phyloP scores from a whole-genome alignment of 306 rosid genomes.

The Coriaria nepalensis region DNA sequence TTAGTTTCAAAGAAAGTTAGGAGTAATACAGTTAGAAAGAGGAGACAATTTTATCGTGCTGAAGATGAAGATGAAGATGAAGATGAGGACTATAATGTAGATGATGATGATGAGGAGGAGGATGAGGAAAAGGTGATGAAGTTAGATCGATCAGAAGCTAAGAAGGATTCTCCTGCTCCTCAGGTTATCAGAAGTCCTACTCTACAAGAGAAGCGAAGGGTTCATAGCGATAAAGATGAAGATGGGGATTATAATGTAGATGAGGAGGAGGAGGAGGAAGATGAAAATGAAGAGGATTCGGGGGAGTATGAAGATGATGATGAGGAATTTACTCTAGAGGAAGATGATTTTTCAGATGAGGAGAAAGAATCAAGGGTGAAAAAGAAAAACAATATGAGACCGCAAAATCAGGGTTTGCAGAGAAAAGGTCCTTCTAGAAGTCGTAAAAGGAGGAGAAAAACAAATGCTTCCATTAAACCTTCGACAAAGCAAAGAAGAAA shows the following conservation, averaged over 20 bases:
- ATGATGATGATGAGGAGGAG: slow-evolving; percentile 11
- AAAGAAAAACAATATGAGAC: slow-evolving; percentile 37
- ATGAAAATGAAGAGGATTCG: not conserved
- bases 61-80: slow-evolving; percentile 16
- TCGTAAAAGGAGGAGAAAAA: slow-evolving; percentile 33
- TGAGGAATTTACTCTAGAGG: slow-evolving; percentile 67
- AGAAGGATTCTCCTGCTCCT: slow-evolving; percentile 8
- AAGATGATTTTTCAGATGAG: slow-evolving; percentile 57
- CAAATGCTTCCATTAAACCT: slow-evolving; percentile 47
- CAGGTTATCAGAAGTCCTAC: slow-evolving; percentile 9
- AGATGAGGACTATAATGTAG: slow-evolving; percentile 18
- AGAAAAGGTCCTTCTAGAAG: slow-evolving; percentile 30
- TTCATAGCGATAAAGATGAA: slow-evolving; percentile 9
- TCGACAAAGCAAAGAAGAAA: slow-evolving; percentile 43
- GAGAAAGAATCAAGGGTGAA: slow-evolving; percentile 34
- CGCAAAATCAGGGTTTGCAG: slow-evolving; percentile 25
- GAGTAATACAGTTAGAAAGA: slow-evolving; percentile 20
- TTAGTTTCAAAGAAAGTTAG: slow-evolving; percentile 9
- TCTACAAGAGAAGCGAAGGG: slow-evolving; percentile 13
- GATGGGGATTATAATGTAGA: slow-evolving; percentile 27
- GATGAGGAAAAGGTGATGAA: slow-evolving; percentile 11
- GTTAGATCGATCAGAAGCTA: slow-evolving; percentile 7
- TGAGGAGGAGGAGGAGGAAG: slow-evolving; percentile 18
- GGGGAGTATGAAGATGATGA: slow-evolving; percentile 20
- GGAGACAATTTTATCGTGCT: slow-evolving; percentile 14